phyloP scores from a whole-genome alignment of 2,329 filamentous ascomycete species.

The Colletotrichum karsti region DNA sequence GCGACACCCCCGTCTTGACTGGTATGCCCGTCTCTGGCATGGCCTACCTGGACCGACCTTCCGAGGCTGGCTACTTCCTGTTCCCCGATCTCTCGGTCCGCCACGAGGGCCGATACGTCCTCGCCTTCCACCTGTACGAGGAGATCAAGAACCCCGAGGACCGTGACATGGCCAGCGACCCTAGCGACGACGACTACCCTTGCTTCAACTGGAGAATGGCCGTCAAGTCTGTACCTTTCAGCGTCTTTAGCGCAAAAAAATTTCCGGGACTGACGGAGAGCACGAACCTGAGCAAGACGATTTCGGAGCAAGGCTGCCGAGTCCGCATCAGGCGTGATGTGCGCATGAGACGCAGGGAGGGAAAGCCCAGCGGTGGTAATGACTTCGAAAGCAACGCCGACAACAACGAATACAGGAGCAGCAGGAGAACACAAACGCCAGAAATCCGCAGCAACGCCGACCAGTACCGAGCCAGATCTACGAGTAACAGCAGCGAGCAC shows the following conservation, averaged over 20 bases:
- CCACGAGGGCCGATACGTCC: constrained; percentile 91
- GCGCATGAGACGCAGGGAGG: constrained; percentile 85
- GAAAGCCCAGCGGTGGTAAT: constrained; percentile 64
- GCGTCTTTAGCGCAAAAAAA: constrained; percentile 96
- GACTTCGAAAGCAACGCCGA: constrained; percentile 70
- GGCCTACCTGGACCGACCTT: constrained; percentile 91
- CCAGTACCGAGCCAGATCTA: constrained; percentile 61
- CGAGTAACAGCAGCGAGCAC: constrained; percentile 66
- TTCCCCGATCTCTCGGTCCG: constrained; percentile 96
- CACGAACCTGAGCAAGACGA: constrained; percentile 86
- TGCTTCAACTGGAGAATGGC: constrained; percentile 86
- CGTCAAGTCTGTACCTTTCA: constrained; percentile 87
- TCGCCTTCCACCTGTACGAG: constrained; percentile 94
- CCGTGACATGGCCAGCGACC: constrained; percentile 65
- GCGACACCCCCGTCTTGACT: constrained; percentile 77
- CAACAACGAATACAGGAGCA: constrained; percentile 58
- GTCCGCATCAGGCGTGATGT: constrained; percentile 96
- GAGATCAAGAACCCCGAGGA: constrained; percentile 88
- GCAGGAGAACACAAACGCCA: constrained; percentile 39
- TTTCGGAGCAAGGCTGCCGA: constrained; percentile 95
- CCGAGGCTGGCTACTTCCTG: constrained; percentile 88
- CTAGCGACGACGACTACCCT: constrained; percentile 53
- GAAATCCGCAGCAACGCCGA: constrained; percentile 28
- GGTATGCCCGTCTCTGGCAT: constrained; percentile 95
- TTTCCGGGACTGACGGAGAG: constrained; percentile 94